These are phyloP conservation scores for Senna siamea DNA, from an alignment of 306 rosid genomes.

Conservation along the genomic window DNA sequence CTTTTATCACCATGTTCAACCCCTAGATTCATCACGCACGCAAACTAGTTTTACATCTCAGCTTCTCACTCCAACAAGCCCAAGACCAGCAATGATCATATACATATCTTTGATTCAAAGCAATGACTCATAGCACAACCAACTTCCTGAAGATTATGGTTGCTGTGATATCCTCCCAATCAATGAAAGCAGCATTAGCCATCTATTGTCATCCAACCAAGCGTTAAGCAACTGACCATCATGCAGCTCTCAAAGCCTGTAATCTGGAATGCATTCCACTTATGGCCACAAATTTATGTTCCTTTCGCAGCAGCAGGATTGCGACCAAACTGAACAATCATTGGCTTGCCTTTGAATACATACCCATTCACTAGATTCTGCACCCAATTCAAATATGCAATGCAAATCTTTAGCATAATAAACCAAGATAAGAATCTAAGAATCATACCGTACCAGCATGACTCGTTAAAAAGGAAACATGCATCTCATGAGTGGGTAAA, in stretches of 20 bases:
- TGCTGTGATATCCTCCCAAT: slow-evolving; percentile 7
- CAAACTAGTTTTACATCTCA: slow-evolving; percentile 19
- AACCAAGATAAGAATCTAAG: slow-evolving; percentile 17
- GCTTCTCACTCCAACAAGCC: slow-evolving; percentile 15
- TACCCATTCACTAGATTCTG: slow-evolving; percentile 86
- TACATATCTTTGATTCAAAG: background rate
- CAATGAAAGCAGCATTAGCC: slow-evolving; percentile 24
- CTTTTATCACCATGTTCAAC: slow-evolving; percentile 16
- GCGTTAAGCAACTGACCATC: slow-evolving; percentile 12
- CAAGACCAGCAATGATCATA: slow-evolving; percentile 3
- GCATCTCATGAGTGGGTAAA: background rate
- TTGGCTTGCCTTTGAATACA: slow-evolving; percentile 87
- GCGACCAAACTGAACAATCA: slow-evolving; percentile 91
- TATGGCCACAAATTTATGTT: slow-evolving; percentile 36
- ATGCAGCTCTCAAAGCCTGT: slow-evolving; percentile 4
- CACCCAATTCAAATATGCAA: slow-evolving; percentile 36
- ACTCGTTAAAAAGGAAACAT: background rate
- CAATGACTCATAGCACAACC: background rate
- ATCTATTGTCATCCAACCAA: slow-evolving; percentile 17
- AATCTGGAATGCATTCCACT: slow-evolving; percentile 7
- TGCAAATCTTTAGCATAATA: slow-evolving; percentile 1
- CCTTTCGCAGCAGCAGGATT: slow-evolving; percentile 67
- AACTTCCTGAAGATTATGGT: background rate
- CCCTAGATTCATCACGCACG: background rate
- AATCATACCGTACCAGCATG: background rate